Evolutionary conservation across 2,329 filamentous ascomycete genomes (phyloP), one percentile per base, ranked within the genome.

Genomic region (Colletotrichum shisoi): DNA sequence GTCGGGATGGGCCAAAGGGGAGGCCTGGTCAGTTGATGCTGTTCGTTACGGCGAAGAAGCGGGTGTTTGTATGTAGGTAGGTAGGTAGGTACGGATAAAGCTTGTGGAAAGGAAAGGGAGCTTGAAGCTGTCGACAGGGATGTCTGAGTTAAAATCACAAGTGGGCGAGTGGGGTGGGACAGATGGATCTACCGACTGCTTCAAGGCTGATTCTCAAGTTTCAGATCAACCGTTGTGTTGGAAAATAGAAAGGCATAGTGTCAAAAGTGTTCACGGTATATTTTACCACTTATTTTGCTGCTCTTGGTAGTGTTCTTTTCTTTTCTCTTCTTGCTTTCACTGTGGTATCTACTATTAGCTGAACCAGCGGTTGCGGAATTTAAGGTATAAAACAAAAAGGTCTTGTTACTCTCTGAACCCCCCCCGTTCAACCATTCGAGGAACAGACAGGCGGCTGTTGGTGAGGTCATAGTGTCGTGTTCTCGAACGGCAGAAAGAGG

Each of bases 391-490:
- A n/a, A 17, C 27, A 31, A 51, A n/a, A 34, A 7, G n/a, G 27
- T 3, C 3, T 34, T 2, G 17, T 51, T 15, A 7, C 24, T 34
- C 12, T 34, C 2, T 12, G 11, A 15, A 21, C 8, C 8, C 48
- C 9, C 2, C 48, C 9, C 2, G 31, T 37, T 31, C n/a, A 15
- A 21, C 21, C 13, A 4, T 24, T 46, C 39, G 12, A 52, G 8
- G 24, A 3, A 39, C 19, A 37, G 40, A 37, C 27, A 53, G 37
- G 21, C 17, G 21, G 21, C 40, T 54, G 19, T 9, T 37, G 45
- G 19, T 31, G 46, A 63, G 54, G 60, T 37, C 45, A 53, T 53
- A 52, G 21, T 63, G 52, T 53, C 45, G 45, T 62, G 45, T 63
- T 63, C 19, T 31, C 24, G 58, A 62, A 57, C 48, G 42, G 40